Conservation (phyloP, 169 alveolate species). For the Eimeria falciformis region DNA sequence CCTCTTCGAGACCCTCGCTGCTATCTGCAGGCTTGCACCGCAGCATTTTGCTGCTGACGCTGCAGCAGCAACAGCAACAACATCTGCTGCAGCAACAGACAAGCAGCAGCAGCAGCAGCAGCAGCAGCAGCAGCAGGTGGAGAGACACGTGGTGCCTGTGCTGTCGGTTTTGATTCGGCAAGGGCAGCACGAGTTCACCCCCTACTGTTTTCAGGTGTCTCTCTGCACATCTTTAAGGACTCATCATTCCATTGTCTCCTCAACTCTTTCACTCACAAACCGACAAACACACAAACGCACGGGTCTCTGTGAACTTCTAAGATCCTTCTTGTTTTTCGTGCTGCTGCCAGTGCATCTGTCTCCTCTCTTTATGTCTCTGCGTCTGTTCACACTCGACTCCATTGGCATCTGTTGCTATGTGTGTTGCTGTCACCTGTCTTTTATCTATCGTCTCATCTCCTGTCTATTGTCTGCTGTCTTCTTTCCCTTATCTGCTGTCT, state of each 20-base stretch:
- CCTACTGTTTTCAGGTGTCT: constrained; percentile 71
- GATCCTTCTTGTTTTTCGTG: not conserved
- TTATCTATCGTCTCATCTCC: not conserved
- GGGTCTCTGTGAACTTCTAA: not conserved
- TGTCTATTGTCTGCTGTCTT: not conserved
- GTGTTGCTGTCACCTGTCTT: not conserved
- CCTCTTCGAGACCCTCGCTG: constrained; percentile 66
- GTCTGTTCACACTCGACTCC: too few relatives aligned
- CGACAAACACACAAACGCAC: not conserved
- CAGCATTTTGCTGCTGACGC: not conserved
- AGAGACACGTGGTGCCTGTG: constrained; percentile 61
- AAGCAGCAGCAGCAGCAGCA: constrained; percentile 24
- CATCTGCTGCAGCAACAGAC: constrained; percentile 9
- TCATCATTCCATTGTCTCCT: not conserved
- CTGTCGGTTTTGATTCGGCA: constrained; percentile 69
- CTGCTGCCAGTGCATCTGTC: not conserved
- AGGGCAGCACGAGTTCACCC: constrained; percentile 56
- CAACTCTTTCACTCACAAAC: not conserved
- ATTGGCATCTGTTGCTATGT: not conserved
- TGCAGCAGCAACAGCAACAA: not conserved
- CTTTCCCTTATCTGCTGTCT: not conserved
- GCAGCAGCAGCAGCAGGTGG: constrained; percentile 52
- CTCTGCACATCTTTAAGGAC: not conserved
- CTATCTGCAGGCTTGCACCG: not conserved
- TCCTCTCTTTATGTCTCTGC: not conserved